Evolutionary conservation across 2,329 filamentous ascomycete species (phyloP).

Genomic region (Nemania serpens): DNA sequence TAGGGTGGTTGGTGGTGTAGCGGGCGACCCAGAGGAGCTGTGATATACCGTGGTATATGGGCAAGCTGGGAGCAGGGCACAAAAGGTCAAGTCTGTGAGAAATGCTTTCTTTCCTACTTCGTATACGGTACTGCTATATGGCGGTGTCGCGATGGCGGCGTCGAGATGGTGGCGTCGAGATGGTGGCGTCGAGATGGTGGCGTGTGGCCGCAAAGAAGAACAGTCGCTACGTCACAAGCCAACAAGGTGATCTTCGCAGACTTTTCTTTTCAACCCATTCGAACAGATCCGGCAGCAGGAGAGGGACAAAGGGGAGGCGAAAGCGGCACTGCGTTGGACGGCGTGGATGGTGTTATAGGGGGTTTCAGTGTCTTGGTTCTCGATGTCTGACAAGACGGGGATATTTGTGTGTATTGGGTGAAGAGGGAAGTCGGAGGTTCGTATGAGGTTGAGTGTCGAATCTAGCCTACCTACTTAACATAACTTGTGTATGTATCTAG

Average conservation of each 20-base stretch:
- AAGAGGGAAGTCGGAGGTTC: slow-evolving; percentile 2
- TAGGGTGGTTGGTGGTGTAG: neutral
- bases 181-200: too few relatives aligned
- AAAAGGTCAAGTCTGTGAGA: too few relatives aligned
- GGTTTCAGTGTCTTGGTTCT: neutral
- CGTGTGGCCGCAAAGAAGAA: neutral
- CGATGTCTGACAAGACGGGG: neutral
- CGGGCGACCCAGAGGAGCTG: neutral
- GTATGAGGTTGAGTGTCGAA: slow-evolving; percentile 13
- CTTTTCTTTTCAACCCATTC: too few relatives aligned
- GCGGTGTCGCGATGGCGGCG: too few relatives aligned
- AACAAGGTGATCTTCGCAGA: too few relatives aligned
- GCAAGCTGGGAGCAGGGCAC: too few relatives aligned
- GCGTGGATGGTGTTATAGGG: neutral
- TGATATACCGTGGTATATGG: neutral
- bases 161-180: too few relatives aligned
- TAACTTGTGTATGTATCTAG: neutral
- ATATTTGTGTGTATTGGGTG: neutral
- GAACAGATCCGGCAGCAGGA: neutral
- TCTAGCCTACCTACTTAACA: neutral
- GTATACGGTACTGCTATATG: too few relatives aligned
- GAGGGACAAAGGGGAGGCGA: neutral
- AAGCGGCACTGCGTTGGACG: neutral
- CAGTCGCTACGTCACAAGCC: neutral
- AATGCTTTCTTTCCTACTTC: too few relatives aligned